Base-by-base conservation (phyloP, 2,329 filamentous ascomycete genomes). In the Nemania abortiva region DNA sequence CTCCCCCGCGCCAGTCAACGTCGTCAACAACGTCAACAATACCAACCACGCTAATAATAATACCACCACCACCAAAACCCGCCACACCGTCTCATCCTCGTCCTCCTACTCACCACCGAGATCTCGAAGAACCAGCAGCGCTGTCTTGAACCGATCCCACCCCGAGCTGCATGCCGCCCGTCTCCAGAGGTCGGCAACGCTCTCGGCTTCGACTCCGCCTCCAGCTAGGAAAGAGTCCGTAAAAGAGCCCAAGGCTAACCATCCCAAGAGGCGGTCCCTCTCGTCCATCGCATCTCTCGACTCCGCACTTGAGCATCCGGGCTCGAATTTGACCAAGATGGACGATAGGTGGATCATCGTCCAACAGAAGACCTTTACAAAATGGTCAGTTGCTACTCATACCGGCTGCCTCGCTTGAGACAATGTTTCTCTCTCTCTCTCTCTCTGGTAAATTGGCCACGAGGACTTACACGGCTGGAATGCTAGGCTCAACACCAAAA, bases 321-420 rank as follows among this genome's bases (percentile, higher is more conserved):
- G 72, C 73, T 72, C 70, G 63, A 83, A 80, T 72, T 79, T 85
- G 72, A 82, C 82, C 77, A 90, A 84, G 80, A 91, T 91, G 89
- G 88, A 91, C 82, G 87, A 90, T 80, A 85, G 86, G 80, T 91
- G 89, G 89, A 87, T 91, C 76, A 90, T 86, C 79, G 94, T 97
- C 82, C 95, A 98, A 85, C 92, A 98, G 82, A 99, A 98, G 88
- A 99, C 96, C 31, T 99, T 99, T 82, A 97, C 95, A 68, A 99
- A 98, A 93, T 99, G 96, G 92, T 93, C 78, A 76, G 83, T 78
- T 69, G 27, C 37, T 69, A 22, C 37, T 39, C 24, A 53, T 54
- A 27, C 62, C 20, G 45, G 20, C 34, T 54, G 18, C 39, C 58
- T 39, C 52, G 49, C 20, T 60, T 57, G 68, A 74, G 71, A 72